Percentiles rank a stretch among this genome's conserved stretches.
Evolutionary conservation across 306 rosid genomes (phyloP).

Genomic region (Echinosophora koreensis): DNA sequence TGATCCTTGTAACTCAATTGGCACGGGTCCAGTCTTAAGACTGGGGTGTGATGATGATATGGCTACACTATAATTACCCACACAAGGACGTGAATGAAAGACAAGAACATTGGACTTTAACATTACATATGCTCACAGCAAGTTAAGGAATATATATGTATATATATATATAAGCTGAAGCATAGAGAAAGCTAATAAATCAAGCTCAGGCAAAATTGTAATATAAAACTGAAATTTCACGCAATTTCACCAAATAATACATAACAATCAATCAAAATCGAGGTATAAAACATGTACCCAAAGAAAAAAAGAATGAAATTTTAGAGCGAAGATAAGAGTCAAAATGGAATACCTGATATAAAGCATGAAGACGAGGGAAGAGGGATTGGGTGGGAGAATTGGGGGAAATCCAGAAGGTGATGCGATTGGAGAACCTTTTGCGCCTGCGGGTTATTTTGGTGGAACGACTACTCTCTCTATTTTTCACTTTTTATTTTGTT

Average conservation of each 20-base stretch:
- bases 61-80: conserved; percentile 29
- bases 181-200: conserved; percentile 29
- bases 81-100: conserved; percentile 34
- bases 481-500: not conserved
- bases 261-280: conserved; percentile 19
- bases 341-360: conserved; percentile 26
- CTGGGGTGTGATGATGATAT: not conserved
- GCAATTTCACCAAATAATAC: conserved; percentile 3
- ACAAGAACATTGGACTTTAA: conserved; percentile 32
- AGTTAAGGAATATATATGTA: conserved; percentile 11
- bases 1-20: not conserved
- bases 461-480: conserved; percentile 16
- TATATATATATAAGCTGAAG: conserved; percentile 23
- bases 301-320: not conserved
- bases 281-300: conserved; percentile 13
- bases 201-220: conserved; percentile 37
- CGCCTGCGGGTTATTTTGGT: conserved; percentile 42
- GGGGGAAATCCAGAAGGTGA: conserved; percentile 7
- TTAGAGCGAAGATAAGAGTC: not conserved
- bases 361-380: conserved; percentile 11
- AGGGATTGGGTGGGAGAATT: conserved; percentile 36
- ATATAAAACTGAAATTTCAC: conserved; percentile 38
- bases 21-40: not conserved
- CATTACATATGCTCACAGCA: conserved; percentile 39
- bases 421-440: conserved; percentile 20